Conservation (phyloP, 1,139 yeast genomes). For the Kazachstania sp. region DNA sequence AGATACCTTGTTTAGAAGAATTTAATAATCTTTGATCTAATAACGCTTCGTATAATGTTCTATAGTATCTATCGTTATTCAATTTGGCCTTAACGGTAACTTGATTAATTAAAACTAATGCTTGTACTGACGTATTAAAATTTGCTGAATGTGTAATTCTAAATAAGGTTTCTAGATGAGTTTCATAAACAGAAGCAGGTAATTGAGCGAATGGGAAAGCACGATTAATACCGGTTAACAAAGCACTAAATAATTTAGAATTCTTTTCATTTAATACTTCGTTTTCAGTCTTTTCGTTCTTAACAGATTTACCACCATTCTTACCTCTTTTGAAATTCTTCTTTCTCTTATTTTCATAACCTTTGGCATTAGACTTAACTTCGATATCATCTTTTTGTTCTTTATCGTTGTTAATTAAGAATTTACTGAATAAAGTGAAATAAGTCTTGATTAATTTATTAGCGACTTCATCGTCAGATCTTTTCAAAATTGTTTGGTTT, state of each 20-base stretch:
- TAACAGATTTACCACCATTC: conserved; percentile 79
- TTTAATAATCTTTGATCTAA: conserved; percentile 74
- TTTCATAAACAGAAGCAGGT: conserved; percentile 61
- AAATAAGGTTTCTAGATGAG: conserved; percentile 77
- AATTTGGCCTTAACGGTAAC: conserved; percentile 52
- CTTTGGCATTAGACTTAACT: conserved; percentile 30
- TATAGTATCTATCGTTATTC: conserved; percentile 67
- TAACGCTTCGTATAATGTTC: conserved; percentile 83
- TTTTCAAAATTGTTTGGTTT: conserved; percentile 84
- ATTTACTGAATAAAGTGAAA: conserved; percentile 76
- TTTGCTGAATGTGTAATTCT: conserved; percentile 89
- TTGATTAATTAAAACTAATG: conserved; percentile 75
- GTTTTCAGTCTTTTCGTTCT: conserved; percentile 54
- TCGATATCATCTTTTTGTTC: conserved; percentile 27
- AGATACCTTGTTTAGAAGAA: conserved; percentile 85
- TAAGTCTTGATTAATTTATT: conserved; percentile 76
- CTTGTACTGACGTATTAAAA: conserved; percentile 91
- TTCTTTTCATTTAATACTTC: conserved; percentile 78
- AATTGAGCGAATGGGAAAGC: conserved; percentile 88
- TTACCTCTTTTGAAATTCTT: conserved; percentile 47
- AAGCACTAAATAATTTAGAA: conserved; percentile 78
- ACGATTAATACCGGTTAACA: conserved; percentile 90
- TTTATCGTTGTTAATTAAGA: conserved; percentile 61
- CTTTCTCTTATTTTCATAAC: conserved; percentile 42
- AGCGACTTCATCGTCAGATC: conserved; percentile 68